phyloP scores from a whole-genome alignment of 202 grass and related monocot species.

The Schoenoplectus tabernaemontani region DNA sequence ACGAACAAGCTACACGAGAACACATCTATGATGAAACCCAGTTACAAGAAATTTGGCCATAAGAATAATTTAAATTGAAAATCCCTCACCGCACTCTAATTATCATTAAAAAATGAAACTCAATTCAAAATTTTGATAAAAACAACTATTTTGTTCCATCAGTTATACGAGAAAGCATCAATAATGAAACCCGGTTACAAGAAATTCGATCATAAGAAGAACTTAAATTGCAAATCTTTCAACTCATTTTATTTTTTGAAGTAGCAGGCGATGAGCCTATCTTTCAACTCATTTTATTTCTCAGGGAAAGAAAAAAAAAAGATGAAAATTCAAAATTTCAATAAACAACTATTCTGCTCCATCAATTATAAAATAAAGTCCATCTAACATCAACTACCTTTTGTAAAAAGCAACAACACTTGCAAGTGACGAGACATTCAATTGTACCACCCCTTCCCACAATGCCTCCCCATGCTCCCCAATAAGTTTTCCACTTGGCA shows the following conservation, averaged over 20 bases:
- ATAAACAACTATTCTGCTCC: no score
- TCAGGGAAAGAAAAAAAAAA: no score
- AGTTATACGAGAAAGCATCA: no score
- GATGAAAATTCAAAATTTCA: no score
- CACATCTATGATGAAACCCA: neutral
- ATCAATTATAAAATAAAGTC: no score
- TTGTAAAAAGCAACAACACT: constrained; percentile 76
- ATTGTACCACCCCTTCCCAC: constrained; percentile 95
- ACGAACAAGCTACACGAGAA: neutral
- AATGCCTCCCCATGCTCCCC: constrained; percentile 41
- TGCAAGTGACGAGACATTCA: constrained; percentile 71
- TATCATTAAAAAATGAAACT: neutral
- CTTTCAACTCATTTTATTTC: no score
- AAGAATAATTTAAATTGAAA: neutral
- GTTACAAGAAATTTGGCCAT: neutral
- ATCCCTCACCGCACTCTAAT: neutral
- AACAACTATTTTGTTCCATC: neutral
- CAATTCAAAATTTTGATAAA: neutral
- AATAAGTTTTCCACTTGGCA: neutral
- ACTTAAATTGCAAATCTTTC: no score
- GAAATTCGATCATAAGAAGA: no score
- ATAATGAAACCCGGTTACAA: no score
- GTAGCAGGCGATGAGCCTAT: no score
- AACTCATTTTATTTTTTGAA: no score
- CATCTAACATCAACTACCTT: constrained; percentile 41